phyloP scores from a whole-genome alignment of 1,284 basidiomycete species.

The Apiotrichum laibachii region DNA sequence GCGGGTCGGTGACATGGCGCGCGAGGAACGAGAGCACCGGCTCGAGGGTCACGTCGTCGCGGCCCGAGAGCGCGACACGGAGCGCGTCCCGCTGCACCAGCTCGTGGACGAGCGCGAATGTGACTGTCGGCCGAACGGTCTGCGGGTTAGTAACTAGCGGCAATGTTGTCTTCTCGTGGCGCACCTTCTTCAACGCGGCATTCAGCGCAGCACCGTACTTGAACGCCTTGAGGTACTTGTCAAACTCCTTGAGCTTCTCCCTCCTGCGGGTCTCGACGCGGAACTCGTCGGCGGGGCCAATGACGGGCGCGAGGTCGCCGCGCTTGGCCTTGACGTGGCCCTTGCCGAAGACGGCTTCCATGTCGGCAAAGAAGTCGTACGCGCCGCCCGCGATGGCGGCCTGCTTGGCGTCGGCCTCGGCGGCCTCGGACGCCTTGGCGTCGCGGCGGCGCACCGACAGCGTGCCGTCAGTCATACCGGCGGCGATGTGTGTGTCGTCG shows the following conservation, averaged over 20 bases:
- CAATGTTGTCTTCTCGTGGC: conserved; percentile 15
- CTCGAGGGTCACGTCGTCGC: conserved; percentile 92
- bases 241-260: conserved; percentile 79
- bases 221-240: conserved; percentile 85
- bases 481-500: conserved; percentile 92
- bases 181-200: conserved; percentile 76
- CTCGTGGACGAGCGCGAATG: conserved; percentile 91
- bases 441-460: conserved; percentile 82
- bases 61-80: conserved; percentile 76
- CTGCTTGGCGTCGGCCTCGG: conserved; percentile 53
- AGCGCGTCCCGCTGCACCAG: conserved; percentile 89
- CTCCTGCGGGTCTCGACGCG: conserved; percentile 70
- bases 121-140: conserved; percentile 68
- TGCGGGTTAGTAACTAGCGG: conserved; percentile 31
- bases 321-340: conserved; percentile 60
- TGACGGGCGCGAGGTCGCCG: conserved; percentile 54
- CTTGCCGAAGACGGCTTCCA: conserved; percentile 62
- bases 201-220: conserved; percentile 94
- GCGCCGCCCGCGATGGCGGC: conserved; percentile 61
- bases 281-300: conserved; percentile 65
- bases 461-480: conserved; percentile 95
- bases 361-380: conserved; percentile 67
- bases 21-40: conserved; percentile 82
- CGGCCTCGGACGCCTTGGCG: conserved; percentile 64
- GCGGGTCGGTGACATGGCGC: conserved; percentile 82